These are phyloP conservation scores for Fusarium sp. DNA, from an alignment of 2,329 filamentous ascomycete genomes.

Conservation along the genomic window DNA sequence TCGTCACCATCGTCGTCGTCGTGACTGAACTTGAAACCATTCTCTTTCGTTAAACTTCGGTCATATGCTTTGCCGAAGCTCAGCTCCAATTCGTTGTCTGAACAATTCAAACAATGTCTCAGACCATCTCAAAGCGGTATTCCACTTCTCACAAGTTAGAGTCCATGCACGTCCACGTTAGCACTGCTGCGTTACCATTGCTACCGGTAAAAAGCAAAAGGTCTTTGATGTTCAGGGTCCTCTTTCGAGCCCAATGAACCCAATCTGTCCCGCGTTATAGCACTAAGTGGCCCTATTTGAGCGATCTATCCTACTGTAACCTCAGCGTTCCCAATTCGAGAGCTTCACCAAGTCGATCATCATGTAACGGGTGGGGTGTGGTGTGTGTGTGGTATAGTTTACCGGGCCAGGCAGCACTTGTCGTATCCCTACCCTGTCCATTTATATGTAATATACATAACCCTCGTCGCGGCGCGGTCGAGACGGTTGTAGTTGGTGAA, in stretches of 20 bases:
- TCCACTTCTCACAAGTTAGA: background rate
- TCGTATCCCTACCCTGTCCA: conserved; percentile 2
- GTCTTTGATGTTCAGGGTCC: conserved; percentile 5
- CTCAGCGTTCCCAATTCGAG: conserved; percentile 32
- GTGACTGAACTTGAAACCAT: conserved; percentile 7
- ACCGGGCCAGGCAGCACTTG: conserved; percentile 11
- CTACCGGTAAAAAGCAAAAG: conserved; percentile 19
- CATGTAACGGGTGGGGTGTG: conserved; percentile 29
- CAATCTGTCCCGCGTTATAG: conserved; percentile 5
- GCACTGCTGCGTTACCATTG: background rate
- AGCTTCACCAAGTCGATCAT: conserved; percentile 33
- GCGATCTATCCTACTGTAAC: conserved; percentile 15
- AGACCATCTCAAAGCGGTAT: background rate
- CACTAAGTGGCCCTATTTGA: conserved; percentile 9
- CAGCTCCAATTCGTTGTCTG: background rate
- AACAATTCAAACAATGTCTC: background rate
- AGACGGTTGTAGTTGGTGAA: conserved; percentile 23
- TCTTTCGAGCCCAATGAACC: conserved; percentile 17
- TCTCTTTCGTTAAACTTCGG: conserved; percentile 1
- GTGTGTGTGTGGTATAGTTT: background rate
- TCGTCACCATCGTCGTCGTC: background rate
- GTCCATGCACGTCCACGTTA: background rate
- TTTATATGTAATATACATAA: background rate
- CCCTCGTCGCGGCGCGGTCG: conserved; percentile 31
- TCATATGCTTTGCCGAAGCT: conserved; percentile 14